These are phyloP conservation scores for Aspergillus versicolor DNA, from an alignment of 2,329 filamentous ascomycete genomes.

Conservation along the genomic window DNA sequence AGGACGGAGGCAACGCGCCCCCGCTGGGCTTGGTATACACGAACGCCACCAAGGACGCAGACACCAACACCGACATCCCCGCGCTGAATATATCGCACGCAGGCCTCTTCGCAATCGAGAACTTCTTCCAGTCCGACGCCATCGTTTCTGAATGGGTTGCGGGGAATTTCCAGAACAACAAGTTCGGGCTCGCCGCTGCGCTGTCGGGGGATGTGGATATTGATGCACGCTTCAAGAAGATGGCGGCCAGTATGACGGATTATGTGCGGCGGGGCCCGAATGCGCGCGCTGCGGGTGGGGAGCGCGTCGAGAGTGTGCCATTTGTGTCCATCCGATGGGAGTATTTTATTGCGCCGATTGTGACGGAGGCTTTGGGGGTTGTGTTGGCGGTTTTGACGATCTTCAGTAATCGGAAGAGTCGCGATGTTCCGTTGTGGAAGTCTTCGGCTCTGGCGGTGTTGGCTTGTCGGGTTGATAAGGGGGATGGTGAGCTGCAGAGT, in stretches of 20 bases:
- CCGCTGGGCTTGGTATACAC: too few species aligned
- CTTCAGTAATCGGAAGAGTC: slow-evolving; percentile 13
- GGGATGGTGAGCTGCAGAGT: slow-evolving; percentile 8
- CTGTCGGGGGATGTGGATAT: slow-evolving; percentile 8
- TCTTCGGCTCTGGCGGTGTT: slow-evolving; percentile 19
- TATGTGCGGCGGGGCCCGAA: slow-evolving; percentile 15
- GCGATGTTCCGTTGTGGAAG: slow-evolving; percentile 18
- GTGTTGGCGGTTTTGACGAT: slow-evolving; percentile 17
- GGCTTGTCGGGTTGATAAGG: slow-evolving; percentile 13
- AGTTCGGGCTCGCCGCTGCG: too few species aligned
- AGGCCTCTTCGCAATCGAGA: too few species aligned
- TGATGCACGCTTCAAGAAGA: slow-evolving; percentile 11
- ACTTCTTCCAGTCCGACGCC: too few species aligned
- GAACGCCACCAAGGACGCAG: too few species aligned
- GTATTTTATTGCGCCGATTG: slow-evolving; percentile 14
- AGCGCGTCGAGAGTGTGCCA: slow-evolving; percentile 9
- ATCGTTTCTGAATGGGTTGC: too few species aligned
- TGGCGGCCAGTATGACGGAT: slow-evolving; percentile 16
- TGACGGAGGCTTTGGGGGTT: slow-evolving; percentile 10
- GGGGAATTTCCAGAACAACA: too few species aligned
- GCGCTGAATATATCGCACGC: too few species aligned
- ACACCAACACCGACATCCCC: too few species aligned
- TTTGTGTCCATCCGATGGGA: slow-evolving; percentile 18
- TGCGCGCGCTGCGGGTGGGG: slow-evolving; percentile 8
- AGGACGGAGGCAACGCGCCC: background rate